These are phyloP conservation scores for Globisporangium lucens DNA, from an alignment of 352 stramenopile genomes.

Conservation along the genomic window DNA sequence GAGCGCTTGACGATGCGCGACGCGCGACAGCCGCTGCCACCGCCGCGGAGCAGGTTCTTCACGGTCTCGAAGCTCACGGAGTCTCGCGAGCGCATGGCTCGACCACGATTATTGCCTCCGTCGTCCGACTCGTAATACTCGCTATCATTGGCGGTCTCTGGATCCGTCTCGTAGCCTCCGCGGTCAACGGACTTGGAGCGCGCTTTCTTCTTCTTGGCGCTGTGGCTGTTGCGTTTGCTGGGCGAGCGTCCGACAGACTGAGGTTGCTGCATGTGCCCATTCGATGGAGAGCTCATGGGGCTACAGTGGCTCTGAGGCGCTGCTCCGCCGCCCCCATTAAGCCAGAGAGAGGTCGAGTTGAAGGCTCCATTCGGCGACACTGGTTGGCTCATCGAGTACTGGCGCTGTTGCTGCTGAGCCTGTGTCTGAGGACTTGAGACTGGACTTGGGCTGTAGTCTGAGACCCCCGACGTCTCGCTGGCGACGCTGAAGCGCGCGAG, in stretches of 20 bases:
- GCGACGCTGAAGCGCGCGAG: slow-evolving; percentile 50
- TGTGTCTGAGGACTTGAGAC: slow-evolving; percentile 1
- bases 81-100: slow-evolving; percentile 21
- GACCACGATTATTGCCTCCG: not conserved
- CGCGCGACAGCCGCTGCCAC: slow-evolving; percentile 24
- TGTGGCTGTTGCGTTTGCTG: slow-evolving; percentile 5
- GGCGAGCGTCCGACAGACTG: not conserved
- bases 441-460: slow-evolving; percentile 7
- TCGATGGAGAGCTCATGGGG: slow-evolving; percentile 3
- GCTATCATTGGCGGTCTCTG: slow-evolving; percentile 2
- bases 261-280: not conserved
- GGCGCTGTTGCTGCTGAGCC: not conserved
- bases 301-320: not conserved
- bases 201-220: slow-evolving; percentile 2
- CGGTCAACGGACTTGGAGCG: slow-evolving; percentile 16
- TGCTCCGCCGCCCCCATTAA: not conserved
- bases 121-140: slow-evolving; percentile 4
- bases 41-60: slow-evolving; percentile 60
- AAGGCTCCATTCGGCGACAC: not conserved
- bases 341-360: slow-evolving; percentile 9
- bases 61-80: slow-evolving; percentile 56
- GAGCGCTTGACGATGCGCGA: slow-evolving; percentile 38
- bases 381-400: slow-evolving; percentile 8
- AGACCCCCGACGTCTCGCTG: slow-evolving; percentile 24
- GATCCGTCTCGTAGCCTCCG: slow-evolving; percentile 14